Percentiles rank a stretch among this genome's conserved stretches.
These are phyloP conservation scores for Rhodomyrtus tomentosa DNA, from an alignment of 345 rosid genomes.

Conservation along the genomic window DNA sequence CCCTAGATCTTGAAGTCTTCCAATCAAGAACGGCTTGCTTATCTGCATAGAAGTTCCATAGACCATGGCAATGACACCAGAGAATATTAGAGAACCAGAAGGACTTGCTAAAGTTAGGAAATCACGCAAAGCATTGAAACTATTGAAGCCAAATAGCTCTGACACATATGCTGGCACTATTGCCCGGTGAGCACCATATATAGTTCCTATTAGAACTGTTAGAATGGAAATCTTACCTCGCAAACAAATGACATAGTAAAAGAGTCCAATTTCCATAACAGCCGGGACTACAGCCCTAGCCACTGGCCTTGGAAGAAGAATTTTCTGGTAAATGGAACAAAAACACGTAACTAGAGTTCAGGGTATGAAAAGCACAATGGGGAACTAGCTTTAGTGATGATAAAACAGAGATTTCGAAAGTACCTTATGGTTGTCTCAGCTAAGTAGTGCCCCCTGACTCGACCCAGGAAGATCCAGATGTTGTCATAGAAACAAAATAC, in stretches of 20 bases:
- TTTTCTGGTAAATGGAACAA: constrained; percentile 18
- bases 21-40: constrained; percentile 25
- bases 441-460: constrained; percentile 76
- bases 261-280: constrained; percentile 46
- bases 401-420: neutral
- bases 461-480: constrained; percentile 80
- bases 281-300: constrained; percentile 49
- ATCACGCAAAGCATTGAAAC: constrained; percentile 58
- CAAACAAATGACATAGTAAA: constrained; percentile 43
- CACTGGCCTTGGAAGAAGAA: constrained; percentile 35
- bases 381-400: neutral
- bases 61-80: constrained; percentile 56
- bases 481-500: constrained; percentile 57
- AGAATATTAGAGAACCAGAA: constrained; percentile 58
- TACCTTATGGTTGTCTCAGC: constrained; percentile 58
- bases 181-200: constrained; percentile 51
- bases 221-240: constrained; percentile 47
- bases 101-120: constrained; percentile 46
- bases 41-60: constrained; percentile 58
- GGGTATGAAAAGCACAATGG: neutral
- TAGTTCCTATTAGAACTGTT: constrained; percentile 43
- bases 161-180: constrained; percentile 48
- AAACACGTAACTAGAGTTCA: neutral
- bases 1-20: neutral
- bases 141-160: constrained; percentile 54